phyloP scores from a whole-genome alignment of 345 rosid genomes.

The Melaleuca quinquenervia region DNA sequence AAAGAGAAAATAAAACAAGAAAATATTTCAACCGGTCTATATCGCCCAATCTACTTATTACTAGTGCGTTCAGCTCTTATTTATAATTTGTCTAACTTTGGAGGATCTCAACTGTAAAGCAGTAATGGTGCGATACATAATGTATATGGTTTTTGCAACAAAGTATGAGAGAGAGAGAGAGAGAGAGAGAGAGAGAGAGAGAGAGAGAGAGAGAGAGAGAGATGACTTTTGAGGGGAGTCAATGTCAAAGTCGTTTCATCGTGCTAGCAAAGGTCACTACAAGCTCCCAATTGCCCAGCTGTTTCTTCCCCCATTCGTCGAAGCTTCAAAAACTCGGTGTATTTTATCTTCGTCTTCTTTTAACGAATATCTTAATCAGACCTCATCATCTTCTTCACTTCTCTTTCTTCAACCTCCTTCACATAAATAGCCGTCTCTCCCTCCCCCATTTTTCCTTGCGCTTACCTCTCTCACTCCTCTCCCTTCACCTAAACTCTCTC shows the following conservation, averaged over 20 bases:
- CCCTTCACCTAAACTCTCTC: not conserved
- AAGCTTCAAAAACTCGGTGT: conserved; percentile 11
- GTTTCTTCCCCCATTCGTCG: conserved; percentile 30
- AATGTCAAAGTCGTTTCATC: conserved; percentile 33
- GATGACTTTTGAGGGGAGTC: conserved; percentile 13
- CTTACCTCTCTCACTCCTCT: not conserved
- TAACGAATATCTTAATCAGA: not conserved
- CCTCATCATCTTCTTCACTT: not conserved
- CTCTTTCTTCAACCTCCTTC: not conserved
- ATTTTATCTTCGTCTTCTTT: not conserved
- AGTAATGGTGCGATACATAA: not conserved
- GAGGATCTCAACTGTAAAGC: not conserved
- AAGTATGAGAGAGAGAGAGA: not conserved
- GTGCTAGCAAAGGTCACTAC: conserved; percentile 1
- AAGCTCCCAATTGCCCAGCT: conserved; percentile 2
- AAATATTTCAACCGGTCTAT: not conserved
- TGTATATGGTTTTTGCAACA: not conserved
- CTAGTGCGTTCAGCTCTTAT: not conserved
- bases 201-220: not conserved
- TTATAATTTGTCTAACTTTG: not conserved
- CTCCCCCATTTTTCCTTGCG: not conserved
- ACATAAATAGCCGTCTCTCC: not conserved
- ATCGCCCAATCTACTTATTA: not conserved
- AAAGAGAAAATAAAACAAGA: too few relatives aligned
- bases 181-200: not conserved